Evolutionary conservation across 257 asterid species (phyloP).

Genomic region (Petrea volubilis): DNA sequence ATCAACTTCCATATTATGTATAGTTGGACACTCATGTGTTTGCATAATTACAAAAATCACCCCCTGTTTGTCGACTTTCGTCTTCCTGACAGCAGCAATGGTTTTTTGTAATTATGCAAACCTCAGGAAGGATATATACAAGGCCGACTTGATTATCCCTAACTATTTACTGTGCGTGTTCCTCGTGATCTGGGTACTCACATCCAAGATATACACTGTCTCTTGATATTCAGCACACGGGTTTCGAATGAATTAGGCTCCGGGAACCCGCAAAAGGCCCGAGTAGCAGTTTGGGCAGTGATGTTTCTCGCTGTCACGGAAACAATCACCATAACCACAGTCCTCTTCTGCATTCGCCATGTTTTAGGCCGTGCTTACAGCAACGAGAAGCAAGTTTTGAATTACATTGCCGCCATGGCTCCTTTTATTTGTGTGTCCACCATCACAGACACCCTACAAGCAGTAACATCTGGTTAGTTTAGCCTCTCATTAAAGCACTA

Average conservation of each 20-base stretch:
- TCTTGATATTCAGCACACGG: slow-evolving; percentile 44
- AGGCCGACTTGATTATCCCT: too few species aligned
- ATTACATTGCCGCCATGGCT: slow-evolving; percentile 46
- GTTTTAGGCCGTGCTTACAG: slow-evolving; percentile 45
- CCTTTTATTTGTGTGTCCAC: slow-evolving; percentile 50
- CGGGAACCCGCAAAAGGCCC: slow-evolving; percentile 48
- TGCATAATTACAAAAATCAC: too few species aligned
- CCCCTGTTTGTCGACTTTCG: too few species aligned
- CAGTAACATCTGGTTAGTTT: slow-evolving; percentile 50
- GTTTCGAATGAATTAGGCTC: slow-evolving; percentile 74
- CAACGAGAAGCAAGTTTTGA: slow-evolving; percentile 47
- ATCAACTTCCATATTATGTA: too few species aligned
- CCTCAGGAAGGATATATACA: too few species aligned
- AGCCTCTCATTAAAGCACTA: not conserved
- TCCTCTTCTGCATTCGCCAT: slow-evolving; percentile 34
- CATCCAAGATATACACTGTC: too few species aligned
- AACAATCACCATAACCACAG: slow-evolving; percentile 17
- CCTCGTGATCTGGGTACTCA: too few species aligned
- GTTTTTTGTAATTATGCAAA: too few species aligned
- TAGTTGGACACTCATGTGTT: too few species aligned
- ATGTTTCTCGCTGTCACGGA: slow-evolving; percentile 40
- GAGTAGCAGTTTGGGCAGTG: slow-evolving; percentile 37
- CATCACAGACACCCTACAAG: slow-evolving; percentile 52
- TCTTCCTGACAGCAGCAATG: too few species aligned
- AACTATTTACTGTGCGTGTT: too few species aligned